A percentile compares a stretch with the other conserved stretches of the same genome.
These are phyloP conservation scores for Ambrosia artemisiifolia DNA, from an alignment of 129 eudicot genomes.

Conservation along the genomic window DNA sequence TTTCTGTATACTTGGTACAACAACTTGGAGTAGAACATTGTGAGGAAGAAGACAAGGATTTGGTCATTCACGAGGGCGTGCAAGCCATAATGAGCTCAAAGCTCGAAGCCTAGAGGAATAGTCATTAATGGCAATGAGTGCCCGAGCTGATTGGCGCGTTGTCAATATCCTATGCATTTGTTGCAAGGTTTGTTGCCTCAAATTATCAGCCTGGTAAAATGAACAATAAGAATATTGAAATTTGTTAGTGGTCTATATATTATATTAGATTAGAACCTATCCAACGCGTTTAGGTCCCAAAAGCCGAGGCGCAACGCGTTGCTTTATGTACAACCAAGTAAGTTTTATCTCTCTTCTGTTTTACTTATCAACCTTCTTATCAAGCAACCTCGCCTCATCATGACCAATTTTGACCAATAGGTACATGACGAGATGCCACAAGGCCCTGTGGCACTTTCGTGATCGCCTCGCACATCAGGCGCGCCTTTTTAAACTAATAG, in stretches of 20 bases:
- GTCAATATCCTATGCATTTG: conserved; percentile 70
- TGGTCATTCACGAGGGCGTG: conserved; percentile 65
- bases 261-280: no score
- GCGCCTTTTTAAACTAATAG: background rate
- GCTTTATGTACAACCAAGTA: no score
- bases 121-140: conserved; percentile 60
- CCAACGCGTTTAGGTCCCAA: no score
- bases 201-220: conserved; percentile 63
- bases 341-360: no score
- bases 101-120: conserved; percentile 73
- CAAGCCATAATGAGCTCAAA: conserved; percentile 78
- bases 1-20: conserved; percentile 27
- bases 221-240: background rate
- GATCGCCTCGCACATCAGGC: no score
- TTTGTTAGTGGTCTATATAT: no score
- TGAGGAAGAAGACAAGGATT: conserved; percentile 8
- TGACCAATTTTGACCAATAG: no score
- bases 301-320: no score
- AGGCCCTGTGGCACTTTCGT: no score
- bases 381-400: no score
- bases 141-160: conserved; percentile 75
- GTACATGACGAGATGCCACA: no score
- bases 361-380: no score
- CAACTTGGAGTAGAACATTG: conserved; percentile 4
- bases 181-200: conserved; percentile 67